Conservation (phyloP, 1,284 basidiomycete genomes). For the Anthracocystis panici-leucophaei region DNA sequence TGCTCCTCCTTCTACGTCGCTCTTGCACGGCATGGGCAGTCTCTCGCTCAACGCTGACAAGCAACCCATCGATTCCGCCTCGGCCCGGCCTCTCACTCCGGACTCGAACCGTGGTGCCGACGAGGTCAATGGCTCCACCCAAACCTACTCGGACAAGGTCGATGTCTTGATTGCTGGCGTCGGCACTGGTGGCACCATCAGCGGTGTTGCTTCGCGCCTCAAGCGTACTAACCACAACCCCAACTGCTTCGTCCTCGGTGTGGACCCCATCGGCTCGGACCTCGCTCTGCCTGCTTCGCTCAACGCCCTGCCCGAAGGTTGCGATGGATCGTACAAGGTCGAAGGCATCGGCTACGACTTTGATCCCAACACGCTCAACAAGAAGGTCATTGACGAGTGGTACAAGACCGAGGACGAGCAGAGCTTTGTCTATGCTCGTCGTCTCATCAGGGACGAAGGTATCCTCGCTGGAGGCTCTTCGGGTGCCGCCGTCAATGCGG, state of each 20-base stretch:
- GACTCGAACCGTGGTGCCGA: slow-evolving; percentile 50
- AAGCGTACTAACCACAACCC: slow-evolving; percentile 70
- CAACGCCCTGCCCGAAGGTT: slow-evolving; percentile 74
- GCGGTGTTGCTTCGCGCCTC: slow-evolving; percentile 84
- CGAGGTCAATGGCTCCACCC: slow-evolving; percentile 30
- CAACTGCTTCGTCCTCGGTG: slow-evolving; percentile 76
- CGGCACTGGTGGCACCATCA: slow-evolving; percentile 94
- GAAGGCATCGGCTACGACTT: slow-evolving; percentile 84
- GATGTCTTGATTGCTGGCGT: slow-evolving; percentile 88
- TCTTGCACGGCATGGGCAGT: slow-evolving; percentile 66
- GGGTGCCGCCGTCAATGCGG: slow-evolving; percentile 84
- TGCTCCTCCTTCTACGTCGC: slow-evolving; percentile 59
- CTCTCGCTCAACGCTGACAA: slow-evolving; percentile 62
- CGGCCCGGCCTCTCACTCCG: slow-evolving; percentile 48
- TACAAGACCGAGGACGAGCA: slow-evolving; percentile 86
- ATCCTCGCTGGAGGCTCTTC: slow-evolving; percentile 91
- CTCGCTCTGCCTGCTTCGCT: slow-evolving; percentile 80
- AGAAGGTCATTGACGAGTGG: slow-evolving; percentile 74
- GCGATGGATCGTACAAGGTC: slow-evolving; percentile 79
- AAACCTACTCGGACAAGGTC: slow-evolving; percentile 71
- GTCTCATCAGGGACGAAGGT: slow-evolving; percentile 87
- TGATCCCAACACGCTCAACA: slow-evolving; percentile 61
- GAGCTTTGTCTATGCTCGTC: slow-evolving; percentile 80
- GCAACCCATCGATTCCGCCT: slow-evolving; percentile 17
- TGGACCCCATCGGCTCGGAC: slow-evolving; percentile 93